Percentiles rank a stretch among this genome's conserved stretches.
These are phyloP conservation scores for Phaffia australis DNA, from an alignment of 768 basidiomycete species.

Conservation along the genomic window DNA sequence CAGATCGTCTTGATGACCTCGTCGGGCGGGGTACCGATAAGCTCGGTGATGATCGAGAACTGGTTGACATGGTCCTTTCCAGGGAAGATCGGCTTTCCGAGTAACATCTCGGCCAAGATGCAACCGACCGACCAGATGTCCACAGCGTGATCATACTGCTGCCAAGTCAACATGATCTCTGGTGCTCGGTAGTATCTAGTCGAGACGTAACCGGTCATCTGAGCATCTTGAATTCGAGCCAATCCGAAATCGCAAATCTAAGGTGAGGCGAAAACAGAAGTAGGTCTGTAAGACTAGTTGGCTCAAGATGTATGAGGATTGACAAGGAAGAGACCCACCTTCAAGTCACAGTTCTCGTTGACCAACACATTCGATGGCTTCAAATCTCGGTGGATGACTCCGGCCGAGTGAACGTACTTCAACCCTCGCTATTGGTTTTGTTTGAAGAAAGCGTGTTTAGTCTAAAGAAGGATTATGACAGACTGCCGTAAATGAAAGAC, in stretches of 20 bases:
- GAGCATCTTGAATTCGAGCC: slow-evolving; percentile 96
- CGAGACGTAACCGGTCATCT: slow-evolving; percentile 99
- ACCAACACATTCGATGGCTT: slow-evolving; percentile 99
- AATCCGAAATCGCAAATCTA: slow-evolving; percentile 98
- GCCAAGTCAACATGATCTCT: slow-evolving; percentile 45
- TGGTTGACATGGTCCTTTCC: slow-evolving; percentile 93
- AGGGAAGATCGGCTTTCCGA: slow-evolving; percentile 84
- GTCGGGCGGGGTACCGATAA: slow-evolving; percentile 79
- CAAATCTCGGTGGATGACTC: slow-evolving; percentile 97
- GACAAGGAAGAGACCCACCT: slow-evolving; percentile 46
- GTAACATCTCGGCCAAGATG: slow-evolving; percentile 81
- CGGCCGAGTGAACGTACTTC: slow-evolving; percentile 98
- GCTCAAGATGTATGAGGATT: background rate
- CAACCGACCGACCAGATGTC: slow-evolving; percentile 51
- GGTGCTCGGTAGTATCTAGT: slow-evolving; percentile 62
- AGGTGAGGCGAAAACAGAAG: slow-evolving; percentile 1
- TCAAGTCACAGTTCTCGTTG: slow-evolving; percentile 98
- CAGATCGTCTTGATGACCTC: slow-evolving; percentile 99
- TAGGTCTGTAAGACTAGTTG: background rate
- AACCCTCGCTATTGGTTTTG: slow-evolving; percentile 63
- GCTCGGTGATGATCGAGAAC: slow-evolving; percentile 79
- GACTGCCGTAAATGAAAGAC: slow-evolving; percentile 31
- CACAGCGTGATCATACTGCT: slow-evolving; percentile 42
- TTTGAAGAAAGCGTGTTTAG: background rate
- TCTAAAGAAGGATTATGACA: background rate